Evolutionary conservation across 495 filamentous ascomycete genomes (phyloP).

Genomic region (Bombardia bombarda): DNA sequence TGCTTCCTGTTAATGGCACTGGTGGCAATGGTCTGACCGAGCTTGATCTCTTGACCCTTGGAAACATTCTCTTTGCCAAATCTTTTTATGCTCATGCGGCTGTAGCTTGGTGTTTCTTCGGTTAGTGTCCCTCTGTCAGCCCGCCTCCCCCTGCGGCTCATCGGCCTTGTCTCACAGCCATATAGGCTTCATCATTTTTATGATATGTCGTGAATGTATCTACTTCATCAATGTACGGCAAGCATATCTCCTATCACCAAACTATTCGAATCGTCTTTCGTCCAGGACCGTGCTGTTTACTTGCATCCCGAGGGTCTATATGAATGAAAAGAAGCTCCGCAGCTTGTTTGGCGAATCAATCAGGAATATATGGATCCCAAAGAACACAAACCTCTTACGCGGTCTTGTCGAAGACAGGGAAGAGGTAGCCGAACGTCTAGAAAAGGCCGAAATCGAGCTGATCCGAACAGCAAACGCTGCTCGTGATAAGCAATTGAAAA

Average conservation of each 20-base stretch:
- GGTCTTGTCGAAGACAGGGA: constrained; percentile 54
- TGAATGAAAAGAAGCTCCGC: constrained; percentile 47
- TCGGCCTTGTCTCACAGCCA: background rate
- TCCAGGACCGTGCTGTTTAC: constrained; percentile 64
- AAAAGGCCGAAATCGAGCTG: constrained; percentile 57
- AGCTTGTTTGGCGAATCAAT: constrained; percentile 54
- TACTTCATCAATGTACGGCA: constrained; percentile 64
- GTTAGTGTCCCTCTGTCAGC: constrained; percentile 32
- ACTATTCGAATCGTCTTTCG: constrained; percentile 57
- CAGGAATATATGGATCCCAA: constrained; percentile 54
- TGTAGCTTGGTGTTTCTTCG: constrained; percentile 57
- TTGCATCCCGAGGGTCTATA: constrained; percentile 53
- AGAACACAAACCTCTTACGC: constrained; percentile 46
- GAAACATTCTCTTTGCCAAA: constrained; percentile 48
- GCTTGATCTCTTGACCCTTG: constrained; percentile 58
- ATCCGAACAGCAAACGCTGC: constrained; percentile 53
- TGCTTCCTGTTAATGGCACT: constrained; percentile 72
- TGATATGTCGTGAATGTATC: constrained; percentile 57
- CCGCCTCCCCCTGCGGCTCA: background rate
- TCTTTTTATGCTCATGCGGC: constrained; percentile 57
- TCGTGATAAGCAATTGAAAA: constrained; percentile 34
- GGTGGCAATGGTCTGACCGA: constrained; percentile 52
- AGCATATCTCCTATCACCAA: constrained; percentile 62
- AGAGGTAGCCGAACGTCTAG: constrained; percentile 50
- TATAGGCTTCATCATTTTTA: constrained; percentile 56